phyloP scores from a whole-genome alignment of 176 grass and related monocot genomes.

The Musa acuminata region DNA sequence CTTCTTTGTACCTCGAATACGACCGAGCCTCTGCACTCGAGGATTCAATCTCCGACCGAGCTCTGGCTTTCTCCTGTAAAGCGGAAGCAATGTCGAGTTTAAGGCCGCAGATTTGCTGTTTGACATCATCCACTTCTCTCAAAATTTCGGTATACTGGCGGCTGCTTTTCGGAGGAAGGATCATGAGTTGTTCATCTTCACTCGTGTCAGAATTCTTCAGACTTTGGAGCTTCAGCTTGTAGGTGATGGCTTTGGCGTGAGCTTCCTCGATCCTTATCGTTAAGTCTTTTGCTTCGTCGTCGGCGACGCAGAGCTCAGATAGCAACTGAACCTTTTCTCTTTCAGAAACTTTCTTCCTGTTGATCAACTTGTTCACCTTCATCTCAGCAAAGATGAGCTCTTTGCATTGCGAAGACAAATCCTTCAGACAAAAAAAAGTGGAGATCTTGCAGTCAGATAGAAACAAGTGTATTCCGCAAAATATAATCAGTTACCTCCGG shows the following conservation, averaged over 20 bases:
- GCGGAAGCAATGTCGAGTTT: neutral
- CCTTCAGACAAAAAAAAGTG: neutral
- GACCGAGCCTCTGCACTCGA: neutral
- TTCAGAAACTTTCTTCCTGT: neutral
- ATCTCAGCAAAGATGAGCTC: neutral
- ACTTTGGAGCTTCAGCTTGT: neutral
- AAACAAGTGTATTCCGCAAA: too few species aligned
- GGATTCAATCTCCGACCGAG: neutral
- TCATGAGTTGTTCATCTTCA: neutral
- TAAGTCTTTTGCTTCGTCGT: neutral
- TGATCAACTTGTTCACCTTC: neutral
- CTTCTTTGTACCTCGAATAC: neutral
- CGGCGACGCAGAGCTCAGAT: neutral
- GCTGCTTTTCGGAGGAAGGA: neutral
- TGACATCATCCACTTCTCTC: neutral
- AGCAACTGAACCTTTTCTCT: neutral
- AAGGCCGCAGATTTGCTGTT: neutral
- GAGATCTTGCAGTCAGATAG: neutral
- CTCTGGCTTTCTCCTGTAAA: neutral
- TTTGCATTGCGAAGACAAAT: neutral
- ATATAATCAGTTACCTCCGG: too few species aligned
- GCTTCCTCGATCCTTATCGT: neutral
- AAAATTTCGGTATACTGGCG: neutral
- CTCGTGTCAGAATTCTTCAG: neutral
- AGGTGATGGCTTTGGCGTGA: neutral